Evolutionary conservation across 768 basidiomycete species (phyloP), one percentile per base, ranked within the genome.

Genomic region (Mycena haematopus): DNA sequence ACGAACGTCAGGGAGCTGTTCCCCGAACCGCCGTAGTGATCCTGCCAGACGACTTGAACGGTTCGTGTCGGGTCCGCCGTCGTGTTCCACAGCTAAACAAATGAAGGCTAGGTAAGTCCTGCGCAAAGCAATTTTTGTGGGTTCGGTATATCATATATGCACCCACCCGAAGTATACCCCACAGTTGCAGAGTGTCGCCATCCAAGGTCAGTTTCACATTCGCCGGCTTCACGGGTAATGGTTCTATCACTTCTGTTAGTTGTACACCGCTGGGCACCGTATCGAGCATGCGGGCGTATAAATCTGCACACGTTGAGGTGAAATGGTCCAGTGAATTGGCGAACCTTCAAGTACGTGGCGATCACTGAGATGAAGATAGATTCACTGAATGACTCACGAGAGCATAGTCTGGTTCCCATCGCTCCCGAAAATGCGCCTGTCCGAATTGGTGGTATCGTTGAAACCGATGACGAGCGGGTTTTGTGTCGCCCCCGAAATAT

Each of bases 371-470:
- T 33, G 31, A 24, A 15, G 6, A 38, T 25, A 57, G 47, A 24
- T 13, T 17, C 13, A 36, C 24, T 27, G 14, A 33, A 27, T 22
- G 10, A 58, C 49, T 33, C 35, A 58, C 57, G 57, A 50, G 13
- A 11, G 21, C 45, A 65, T 65, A 6, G 63, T 65, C 17, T 15
- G 33, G 38, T 65, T 65, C n/a, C 52, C 57, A 25, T 65, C 63
- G n/a, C 56, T 57, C 0, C 35, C 56, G 29, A 64, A 64, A 21
- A 64, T 64, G 4, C 63, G 57, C 36, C 29, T 49, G 40, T 65
- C 63, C 19, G 63, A 65, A 33, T 65, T 65, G 52, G 58, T 65
- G 25, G 63, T 65, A 7, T 52, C 40, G n/a, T 65, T 65, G 52
- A 46, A 36, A 0, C 58, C 57, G 14, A 65, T 58, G 27, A 55